Evolutionary conservation across 495 filamentous ascomycete genomes (phyloP).

Genomic region (Annulohypoxylon nitens): DNA sequence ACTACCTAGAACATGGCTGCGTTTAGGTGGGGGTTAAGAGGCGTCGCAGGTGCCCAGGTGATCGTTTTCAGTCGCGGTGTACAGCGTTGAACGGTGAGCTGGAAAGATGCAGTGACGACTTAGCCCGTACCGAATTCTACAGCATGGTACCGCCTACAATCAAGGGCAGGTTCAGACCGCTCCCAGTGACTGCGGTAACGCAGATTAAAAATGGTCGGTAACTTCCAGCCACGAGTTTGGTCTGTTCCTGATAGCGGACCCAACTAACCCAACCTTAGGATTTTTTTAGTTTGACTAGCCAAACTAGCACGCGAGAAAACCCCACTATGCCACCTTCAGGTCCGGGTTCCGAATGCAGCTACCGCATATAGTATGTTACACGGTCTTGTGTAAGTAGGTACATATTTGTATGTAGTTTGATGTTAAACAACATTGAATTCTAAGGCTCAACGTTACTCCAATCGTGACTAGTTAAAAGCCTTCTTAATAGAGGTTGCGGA

Average conservation of each 20-base stretch:
- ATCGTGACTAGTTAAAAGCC: too few species aligned
- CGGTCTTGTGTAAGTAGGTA: neutral
- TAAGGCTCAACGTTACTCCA: too few species aligned
- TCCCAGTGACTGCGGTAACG: neutral
- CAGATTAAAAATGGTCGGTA: constrained; percentile 12
- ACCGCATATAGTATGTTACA: constrained; percentile 25
- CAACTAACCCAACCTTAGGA: constrained; percentile 18
- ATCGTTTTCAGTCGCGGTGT: constrained; percentile 10
- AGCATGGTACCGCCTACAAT: neutral
- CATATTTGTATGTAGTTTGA: too few species aligned
- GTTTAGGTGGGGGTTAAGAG: constrained; percentile 14
- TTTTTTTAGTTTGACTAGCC: constrained; percentile 11
- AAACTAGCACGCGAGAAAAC: constrained; percentile 33
- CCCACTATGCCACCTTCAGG: constrained; percentile 37
- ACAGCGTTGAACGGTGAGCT: constrained; percentile 10
- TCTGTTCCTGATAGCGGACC: constrained; percentile 28
- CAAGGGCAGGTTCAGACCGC: constrained; percentile 15
- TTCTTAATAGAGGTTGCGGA: too few species aligned
- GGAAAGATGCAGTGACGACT: neutral
- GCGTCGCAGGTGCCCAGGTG: constrained; percentile 7
- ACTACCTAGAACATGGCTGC: neutral
- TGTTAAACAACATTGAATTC: too few species aligned
- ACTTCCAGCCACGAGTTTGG: constrained; percentile 13
- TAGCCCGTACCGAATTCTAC: neutral
- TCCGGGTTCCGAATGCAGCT: constrained; percentile 24